phyloP scores from a whole-genome alignment of 2,329 filamentous ascomycete species.

The Aureobasidium leucospermi region DNA sequence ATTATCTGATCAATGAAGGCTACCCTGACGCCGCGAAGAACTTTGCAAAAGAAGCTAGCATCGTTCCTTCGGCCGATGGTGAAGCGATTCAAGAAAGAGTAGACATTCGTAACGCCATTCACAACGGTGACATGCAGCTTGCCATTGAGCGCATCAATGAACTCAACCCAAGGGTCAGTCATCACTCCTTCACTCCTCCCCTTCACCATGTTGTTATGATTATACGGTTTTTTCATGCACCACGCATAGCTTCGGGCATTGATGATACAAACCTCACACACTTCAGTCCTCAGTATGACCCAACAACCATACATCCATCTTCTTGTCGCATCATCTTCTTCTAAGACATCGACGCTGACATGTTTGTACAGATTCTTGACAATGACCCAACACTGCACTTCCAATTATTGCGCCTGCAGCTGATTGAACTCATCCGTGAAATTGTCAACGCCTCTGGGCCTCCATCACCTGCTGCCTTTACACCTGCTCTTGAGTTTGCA shows the following conservation, averaged over 20 bases:
- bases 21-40: slow-evolving; percentile 88
- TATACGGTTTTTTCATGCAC: slow-evolving; percentile 98
- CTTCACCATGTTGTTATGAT: slow-evolving; percentile 63
- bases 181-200: slow-evolving; percentile 11
- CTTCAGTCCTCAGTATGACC: slow-evolving; percentile 87
- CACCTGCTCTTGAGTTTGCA: slow-evolving; percentile 76
- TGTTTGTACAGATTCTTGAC: slow-evolving; percentile 66
- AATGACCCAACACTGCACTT: slow-evolving; percentile 79
- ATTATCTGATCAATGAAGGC: slow-evolving; percentile 93
- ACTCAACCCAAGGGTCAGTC: slow-evolving; percentile 77
- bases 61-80: slow-evolving; percentile 61
- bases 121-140: slow-evolving; percentile 73
- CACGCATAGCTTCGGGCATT: slow-evolving; percentile 85
- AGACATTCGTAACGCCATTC: slow-evolving; percentile 76
- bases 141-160: slow-evolving; percentile 87
- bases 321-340: neutral
- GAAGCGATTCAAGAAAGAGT: slow-evolving; percentile 71
- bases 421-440: slow-evolving; percentile 83
- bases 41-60: slow-evolving; percentile 89
- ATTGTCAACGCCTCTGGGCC: slow-evolving; percentile 37
- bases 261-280: slow-evolving; percentile 81
- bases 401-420: slow-evolving; percentile 76
- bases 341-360: slow-evolving; percentile 12
- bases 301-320: slow-evolving; percentile 21
- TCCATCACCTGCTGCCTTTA: slow-evolving; percentile 62